Evolutionary conservation across 202 grass and related monocot species (phyloP).

Genomic region (Sporobolus alterniflorus): DNA sequence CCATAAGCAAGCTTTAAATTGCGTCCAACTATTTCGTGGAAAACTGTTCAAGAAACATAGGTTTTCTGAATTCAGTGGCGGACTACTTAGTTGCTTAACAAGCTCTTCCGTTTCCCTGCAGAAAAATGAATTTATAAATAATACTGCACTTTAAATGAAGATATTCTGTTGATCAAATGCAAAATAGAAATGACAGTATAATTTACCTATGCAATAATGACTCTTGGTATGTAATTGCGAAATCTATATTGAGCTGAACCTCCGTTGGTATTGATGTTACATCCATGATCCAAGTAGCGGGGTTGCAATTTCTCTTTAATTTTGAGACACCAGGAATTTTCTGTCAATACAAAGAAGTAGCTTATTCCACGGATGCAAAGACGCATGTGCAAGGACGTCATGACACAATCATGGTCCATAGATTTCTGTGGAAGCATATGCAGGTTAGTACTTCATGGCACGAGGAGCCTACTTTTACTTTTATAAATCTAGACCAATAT

Average conservation of each 20-base stretch:
- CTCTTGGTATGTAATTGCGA: slow-evolving; percentile 38
- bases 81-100: slow-evolving; percentile 45
- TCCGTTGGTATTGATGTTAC: slow-evolving; percentile 48
- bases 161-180: background rate
- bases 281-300: slow-evolving; percentile 65
- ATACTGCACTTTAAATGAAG: background rate
- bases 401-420: background rate
- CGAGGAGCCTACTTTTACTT: background rate
- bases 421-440: background rate
- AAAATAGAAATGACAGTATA: background rate
- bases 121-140: background rate
- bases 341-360: slow-evolving; percentile 4
- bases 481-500: background rate
- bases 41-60: slow-evolving; percentile 49
- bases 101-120: slow-evolving; percentile 55
- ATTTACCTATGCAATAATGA: slow-evolving; percentile 32
- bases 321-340: slow-evolving; percentile 41
- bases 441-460: background rate
- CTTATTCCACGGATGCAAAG: background rate
- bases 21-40: slow-evolving; percentile 52
- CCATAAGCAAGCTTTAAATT: slow-evolving; percentile 84
- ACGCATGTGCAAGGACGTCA: background rate
- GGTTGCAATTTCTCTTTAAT: slow-evolving; percentile 49
- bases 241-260: slow-evolving; percentile 44
- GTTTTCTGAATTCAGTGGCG: slow-evolving; percentile 47